A percentile compares a stretch with the other conserved stretches of the same genome.
These are phyloP conservation scores for Suaeda aralocaspica DNA, from an alignment of 148 eudicot genomes.

Conservation along the genomic window DNA sequence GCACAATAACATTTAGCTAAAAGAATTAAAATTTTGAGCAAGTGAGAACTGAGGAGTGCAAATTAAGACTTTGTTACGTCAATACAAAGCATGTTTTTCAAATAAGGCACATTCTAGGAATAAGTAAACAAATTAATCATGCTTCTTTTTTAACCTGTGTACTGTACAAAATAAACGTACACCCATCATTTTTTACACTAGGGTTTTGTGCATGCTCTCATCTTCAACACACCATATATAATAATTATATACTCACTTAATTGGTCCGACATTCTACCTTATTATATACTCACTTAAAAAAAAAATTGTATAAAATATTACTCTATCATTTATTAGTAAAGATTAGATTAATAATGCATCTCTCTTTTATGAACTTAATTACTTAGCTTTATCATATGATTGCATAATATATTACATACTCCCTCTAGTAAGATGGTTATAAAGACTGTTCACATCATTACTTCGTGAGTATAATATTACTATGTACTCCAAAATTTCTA, in stretches of 20 bases:
- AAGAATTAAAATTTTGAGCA: neutral
- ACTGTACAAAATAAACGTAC: slow-evolving; percentile 10
- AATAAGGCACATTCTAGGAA: slow-evolving; percentile 8
- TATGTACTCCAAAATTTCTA: no score
- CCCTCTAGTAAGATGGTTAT: neutral
- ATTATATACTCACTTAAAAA: neutral
- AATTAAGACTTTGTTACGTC: slow-evolving; percentile 17
- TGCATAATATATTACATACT: slow-evolving; percentile 20
- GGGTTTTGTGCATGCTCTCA: slow-evolving; percentile 28
- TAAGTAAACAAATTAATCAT: slow-evolving; percentile 13
- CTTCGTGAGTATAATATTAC: no score
- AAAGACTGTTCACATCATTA: slow-evolving; percentile 3
- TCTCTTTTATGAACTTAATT: slow-evolving; percentile 15
- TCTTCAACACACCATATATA: neutral
- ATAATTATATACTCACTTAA: no score
- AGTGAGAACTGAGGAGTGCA: slow-evolving; percentile 7
- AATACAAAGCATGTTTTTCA: slow-evolving; percentile 27
- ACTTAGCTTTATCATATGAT: slow-evolving; percentile 19
- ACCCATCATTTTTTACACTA: slow-evolving; percentile 26
- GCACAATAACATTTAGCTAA: no score
- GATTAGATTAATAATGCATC: slow-evolving; percentile 7
- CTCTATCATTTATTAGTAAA: neutral
- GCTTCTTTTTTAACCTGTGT: slow-evolving; percentile 3
- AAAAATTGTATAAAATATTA: neutral
- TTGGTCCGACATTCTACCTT: neutral